Evolutionary conservation across 1,284 basidiomycete genomes (phyloP).

Genomic region (Ustilago bromivora): DNA sequence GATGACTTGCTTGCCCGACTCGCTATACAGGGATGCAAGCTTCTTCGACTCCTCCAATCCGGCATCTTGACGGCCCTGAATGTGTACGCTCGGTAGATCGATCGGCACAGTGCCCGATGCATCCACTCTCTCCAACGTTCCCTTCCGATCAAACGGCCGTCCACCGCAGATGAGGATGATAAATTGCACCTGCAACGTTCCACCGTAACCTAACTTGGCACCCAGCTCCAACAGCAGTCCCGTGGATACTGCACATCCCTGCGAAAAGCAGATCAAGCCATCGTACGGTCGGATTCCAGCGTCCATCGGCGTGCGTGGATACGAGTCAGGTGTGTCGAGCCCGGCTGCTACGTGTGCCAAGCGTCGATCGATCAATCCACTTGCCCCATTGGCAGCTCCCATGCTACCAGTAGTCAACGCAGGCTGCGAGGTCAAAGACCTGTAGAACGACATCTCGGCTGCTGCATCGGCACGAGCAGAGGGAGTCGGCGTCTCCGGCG

Average conservation of each 20-base stretch:
- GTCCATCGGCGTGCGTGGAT: constrained; percentile 22
- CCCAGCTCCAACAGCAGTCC: constrained; percentile 30
- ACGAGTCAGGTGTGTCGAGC: constrained; percentile 25
- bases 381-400: neutral
- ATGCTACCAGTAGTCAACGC: neutral
- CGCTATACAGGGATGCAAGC: constrained; percentile 27
- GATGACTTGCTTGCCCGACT: constrained; percentile 26
- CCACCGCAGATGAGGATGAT: constrained; percentile 47
- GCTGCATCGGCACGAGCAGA: neutral
- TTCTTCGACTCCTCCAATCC: constrained; percentile 28
- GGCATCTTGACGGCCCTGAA: constrained; percentile 38
- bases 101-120: constrained; percentile 12
- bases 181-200: constrained; percentile 22
- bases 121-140: constrained; percentile 30
- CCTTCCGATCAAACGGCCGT: constrained; percentile 29
- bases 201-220: neutral
- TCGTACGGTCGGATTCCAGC: constrained; percentile 12
- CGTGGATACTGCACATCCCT: constrained; percentile 46
- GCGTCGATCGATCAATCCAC: neutral
- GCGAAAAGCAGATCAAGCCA: constrained; percentile 52
- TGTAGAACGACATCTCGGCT: neutral
- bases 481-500: constrained; percentile 25
- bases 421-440: neutral
- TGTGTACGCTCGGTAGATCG: constrained; percentile 30
- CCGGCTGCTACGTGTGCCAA: neutral